phyloP scores from a whole-genome alignment of 2,329 filamentous ascomycete species.

The Cytospora piceicola region DNA sequence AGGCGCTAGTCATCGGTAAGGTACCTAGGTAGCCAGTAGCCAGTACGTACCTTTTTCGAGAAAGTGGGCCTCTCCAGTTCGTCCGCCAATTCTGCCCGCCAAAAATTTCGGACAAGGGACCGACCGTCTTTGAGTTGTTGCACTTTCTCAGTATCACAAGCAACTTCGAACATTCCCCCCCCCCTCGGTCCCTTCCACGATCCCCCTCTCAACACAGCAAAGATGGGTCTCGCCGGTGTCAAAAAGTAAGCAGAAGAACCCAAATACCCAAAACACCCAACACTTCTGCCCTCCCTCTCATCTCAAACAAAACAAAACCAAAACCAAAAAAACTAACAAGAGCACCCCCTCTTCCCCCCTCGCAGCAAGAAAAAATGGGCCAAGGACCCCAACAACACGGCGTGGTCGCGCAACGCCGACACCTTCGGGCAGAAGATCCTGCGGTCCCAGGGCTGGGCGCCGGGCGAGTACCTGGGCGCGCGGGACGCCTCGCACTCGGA shows the following conservation, averaged over 20 bases:
- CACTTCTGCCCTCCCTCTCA: too few species aligned
- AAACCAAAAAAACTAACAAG: constrained; percentile 18
- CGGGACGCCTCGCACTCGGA: constrained; percentile 74
- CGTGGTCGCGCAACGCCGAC: constrained; percentile 81
- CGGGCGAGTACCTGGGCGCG: constrained; percentile 80
- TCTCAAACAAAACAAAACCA: too few species aligned
- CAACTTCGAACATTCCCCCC: not conserved
- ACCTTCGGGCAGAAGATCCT: constrained; percentile 91
- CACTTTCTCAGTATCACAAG: constrained; percentile 1
- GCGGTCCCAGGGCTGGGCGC: constrained; percentile 85
- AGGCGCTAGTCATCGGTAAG: too few species aligned
- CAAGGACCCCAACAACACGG: constrained; percentile 92
- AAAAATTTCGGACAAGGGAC: constrained; percentile 27
- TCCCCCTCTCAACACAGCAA: constrained; percentile 14
- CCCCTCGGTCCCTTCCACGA: not conserved
- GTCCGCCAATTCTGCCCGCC: constrained; percentile 23
- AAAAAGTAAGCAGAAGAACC: constrained; percentile 58
- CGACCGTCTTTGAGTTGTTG: constrained; percentile 8
- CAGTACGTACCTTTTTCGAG: not conserved
- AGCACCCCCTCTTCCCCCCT: not conserved
- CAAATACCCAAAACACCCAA: too few species aligned
- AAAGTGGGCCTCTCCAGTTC: not conserved
- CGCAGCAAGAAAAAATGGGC: constrained; percentile 69
- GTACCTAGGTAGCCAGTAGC: not conserved
- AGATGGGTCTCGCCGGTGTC: constrained; percentile 71